A percentile compares a stretch with the other conserved stretches of the same genome.
phyloP scores from a whole-genome alignment of 2,329 filamentous ascomycete genomes.

The Periconia sp. region DNA sequence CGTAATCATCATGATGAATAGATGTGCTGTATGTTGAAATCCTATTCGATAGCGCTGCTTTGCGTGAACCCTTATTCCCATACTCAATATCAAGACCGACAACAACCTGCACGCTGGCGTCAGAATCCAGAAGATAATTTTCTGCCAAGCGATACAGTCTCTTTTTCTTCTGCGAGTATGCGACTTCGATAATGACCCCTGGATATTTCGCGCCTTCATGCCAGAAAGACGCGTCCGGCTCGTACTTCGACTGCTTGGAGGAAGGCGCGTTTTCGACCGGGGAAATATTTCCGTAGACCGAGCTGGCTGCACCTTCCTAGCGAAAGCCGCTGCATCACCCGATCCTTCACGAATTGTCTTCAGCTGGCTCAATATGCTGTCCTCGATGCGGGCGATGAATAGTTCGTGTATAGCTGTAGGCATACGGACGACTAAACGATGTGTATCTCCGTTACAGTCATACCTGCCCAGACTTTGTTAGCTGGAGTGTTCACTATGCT shows the following conservation, averaged over 20 bases:
- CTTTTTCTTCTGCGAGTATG: conserved; percentile 22
- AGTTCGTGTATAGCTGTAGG: conserved; percentile 21
- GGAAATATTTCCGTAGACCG: conserved; percentile 19
- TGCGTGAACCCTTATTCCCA: too few species aligned
- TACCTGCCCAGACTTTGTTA: conserved; percentile 16
- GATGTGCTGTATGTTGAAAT: too few species aligned
- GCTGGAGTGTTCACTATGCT: conserved; percentile 10
- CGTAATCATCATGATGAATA: too few species aligned
- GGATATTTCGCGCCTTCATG: conserved; percentile 22
- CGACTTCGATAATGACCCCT: conserved; percentile 22
- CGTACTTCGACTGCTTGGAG: conserved; percentile 18
- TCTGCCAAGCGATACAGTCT: conserved; percentile 16
- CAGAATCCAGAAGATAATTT: conserved; percentile 21
- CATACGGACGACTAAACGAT: conserved; percentile 21
- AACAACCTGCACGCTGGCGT: conserved; percentile 16
- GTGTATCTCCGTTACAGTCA: conserved; percentile 16
- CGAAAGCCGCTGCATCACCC: conserved; percentile 16
- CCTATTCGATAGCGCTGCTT: too few species aligned
- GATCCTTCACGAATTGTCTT: conserved; percentile 20
- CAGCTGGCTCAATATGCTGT: conserved; percentile 19
- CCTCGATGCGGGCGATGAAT: conserved; percentile 19
- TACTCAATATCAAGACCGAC: conserved; percentile 18
- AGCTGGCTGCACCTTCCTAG: conserved; percentile 19
- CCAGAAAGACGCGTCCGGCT: conserved; percentile 24
- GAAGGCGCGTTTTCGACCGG: conserved; percentile 4